phyloP scores from a whole-genome alignment of 2,329 filamentous ascomycete species.

The Lecanicillium sp. region DNA sequence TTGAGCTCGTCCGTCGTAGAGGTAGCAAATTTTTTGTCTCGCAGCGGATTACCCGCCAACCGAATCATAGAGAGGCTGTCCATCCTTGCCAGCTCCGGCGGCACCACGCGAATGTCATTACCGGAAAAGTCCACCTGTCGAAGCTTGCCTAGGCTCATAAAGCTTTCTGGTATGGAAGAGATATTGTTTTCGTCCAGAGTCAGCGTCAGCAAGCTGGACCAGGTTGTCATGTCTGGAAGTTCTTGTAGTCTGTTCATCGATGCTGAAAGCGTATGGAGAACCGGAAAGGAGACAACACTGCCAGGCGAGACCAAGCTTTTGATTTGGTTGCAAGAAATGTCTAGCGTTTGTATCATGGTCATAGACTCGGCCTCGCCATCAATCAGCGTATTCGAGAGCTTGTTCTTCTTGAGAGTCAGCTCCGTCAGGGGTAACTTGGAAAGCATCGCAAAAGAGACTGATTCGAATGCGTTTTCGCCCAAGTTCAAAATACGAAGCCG shows the following conservation, averaged over 20 bases:
- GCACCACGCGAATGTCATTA: constrained; percentile 72
- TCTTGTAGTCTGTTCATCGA: constrained; percentile 69
- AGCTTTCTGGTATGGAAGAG: constrained; percentile 64
- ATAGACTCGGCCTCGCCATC: constrained; percentile 49
- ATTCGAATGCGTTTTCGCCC: constrained; percentile 66
- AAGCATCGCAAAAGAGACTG: constrained; percentile 62
- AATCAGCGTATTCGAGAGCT: constrained; percentile 64
- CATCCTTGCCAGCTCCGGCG: constrained; percentile 73
- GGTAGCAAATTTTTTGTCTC: constrained; percentile 77
- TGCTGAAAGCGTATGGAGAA: constrained; percentile 65
- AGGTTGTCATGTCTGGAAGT: constrained; percentile 67
- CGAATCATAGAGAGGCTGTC: constrained; percentile 65
- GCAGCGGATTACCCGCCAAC: constrained; percentile 80
- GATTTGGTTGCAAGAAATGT: constrained; percentile 71
- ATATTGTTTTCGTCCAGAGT: constrained; percentile 78
- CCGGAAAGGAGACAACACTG: constrained; percentile 54
- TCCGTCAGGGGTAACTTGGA: constrained; percentile 63
- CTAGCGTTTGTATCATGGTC: constrained; percentile 61
- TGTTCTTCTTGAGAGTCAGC: constrained; percentile 69
- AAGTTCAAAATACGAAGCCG: constrained; percentile 71
- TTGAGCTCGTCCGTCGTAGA: constrained; percentile 79
- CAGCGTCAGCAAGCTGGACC: constrained; percentile 65
- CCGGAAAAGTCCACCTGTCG: constrained; percentile 74
- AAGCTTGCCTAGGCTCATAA: constrained; percentile 58
- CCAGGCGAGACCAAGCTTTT: constrained; percentile 38